Conservation (phyloP, 2,329 filamentous ascomycete genomes). For the Volutella citrinella region DNA sequence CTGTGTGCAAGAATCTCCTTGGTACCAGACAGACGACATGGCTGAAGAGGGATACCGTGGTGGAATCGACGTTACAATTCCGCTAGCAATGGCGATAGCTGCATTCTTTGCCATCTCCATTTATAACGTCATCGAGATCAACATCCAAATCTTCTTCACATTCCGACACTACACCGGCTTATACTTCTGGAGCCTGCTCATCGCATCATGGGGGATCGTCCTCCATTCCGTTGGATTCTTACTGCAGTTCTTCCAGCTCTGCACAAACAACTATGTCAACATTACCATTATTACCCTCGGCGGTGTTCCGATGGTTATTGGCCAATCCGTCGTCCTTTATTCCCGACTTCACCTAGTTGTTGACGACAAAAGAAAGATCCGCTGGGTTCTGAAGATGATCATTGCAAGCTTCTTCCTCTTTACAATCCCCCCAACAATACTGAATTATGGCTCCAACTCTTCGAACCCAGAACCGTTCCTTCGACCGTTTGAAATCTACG, state of each 20-base stretch:
- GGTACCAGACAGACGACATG: too few species aligned
- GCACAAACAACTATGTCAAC: slow-evolving; percentile 3
- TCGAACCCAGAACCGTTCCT: slow-evolving; percentile 29
- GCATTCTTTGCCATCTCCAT: slow-evolving; percentile 6
- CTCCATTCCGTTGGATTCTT: slow-evolving; percentile 5
- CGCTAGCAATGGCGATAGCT: slow-evolving; percentile 6
- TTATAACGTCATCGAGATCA: slow-evolving; percentile 7
- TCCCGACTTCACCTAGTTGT: slow-evolving; percentile 7
- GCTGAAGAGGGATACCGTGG: too few species aligned
- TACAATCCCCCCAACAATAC: slow-evolving; percentile 6
- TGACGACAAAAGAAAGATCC: slow-evolving; percentile 2
- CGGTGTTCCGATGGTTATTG: slow-evolving; percentile 7
- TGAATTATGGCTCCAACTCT: slow-evolving; percentile 32
- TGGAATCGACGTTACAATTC: slow-evolving; percentile 3
- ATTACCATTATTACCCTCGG: slow-evolving; percentile 4
- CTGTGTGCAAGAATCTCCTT: too few species aligned
- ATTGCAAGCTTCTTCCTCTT: slow-evolving; percentile 4
- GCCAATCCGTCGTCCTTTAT: slow-evolving; percentile 8
- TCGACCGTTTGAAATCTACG: slow-evolving; percentile 13
- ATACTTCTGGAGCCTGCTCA: slow-evolving; percentile 9
- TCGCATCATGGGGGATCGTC: slow-evolving; percentile 6
- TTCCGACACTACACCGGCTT: slow-evolving; percentile 4
- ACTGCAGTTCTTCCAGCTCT: slow-evolving; percentile 6
- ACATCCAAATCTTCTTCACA: slow-evolving; percentile 3
- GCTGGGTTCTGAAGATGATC: slow-evolving; percentile 6